Base-by-base conservation (phyloP, 1,284 basidiomycete genomes). In the Amylostereum areolatum region DNA sequence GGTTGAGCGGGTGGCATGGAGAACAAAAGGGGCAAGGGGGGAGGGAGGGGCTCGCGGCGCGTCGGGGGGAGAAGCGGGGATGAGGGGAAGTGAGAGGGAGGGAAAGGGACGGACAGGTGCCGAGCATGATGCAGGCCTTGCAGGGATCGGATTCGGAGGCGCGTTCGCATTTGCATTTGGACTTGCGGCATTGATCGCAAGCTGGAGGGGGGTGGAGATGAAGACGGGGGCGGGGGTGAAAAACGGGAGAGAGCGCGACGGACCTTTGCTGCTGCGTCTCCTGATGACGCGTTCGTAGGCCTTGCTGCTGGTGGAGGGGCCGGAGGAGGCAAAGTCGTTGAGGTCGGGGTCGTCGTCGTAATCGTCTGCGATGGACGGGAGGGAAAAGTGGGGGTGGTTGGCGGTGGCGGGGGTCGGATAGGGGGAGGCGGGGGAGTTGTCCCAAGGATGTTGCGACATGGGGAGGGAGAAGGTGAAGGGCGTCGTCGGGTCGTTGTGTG, bases 141-240 rank as follows among this genome's bases (percentile, higher is more conserved):
- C 87, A 87, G 8, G 78, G 75, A 52, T 80, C 77, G 46, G 67
- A 71, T 40, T 71, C 68, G 34, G 71, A 71, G 35, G 73, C 58
- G 40, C 83, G 75, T 62, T 85, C 82, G 66, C 85, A 88, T 65
- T 87, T 87, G 72, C 83, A 87, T 64, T 89, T 89, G 46, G 77
- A 79, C 64, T 86, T 90, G 51, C 88, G 78, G 65, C 89, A 91
- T 62, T 89, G 87, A 66, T 88, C 83, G 65, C 87, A 89, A 31
- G 83, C 85, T 83, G 46, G 18, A 27, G 24, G 44, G 31, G 10
- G 18, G 18, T 40, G 30, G 37, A 29, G 43, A 40, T 25, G 48
- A 31, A 40, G 28, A 30, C 27, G 31, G 25, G 11, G 9, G 43
- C 29, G 42, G 40, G 6, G 28, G n/a, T 43, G 8, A 30, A 45